Conservation (phyloP, 1,284 basidiomycete species). For the Rhodotorula sp. region DNA sequence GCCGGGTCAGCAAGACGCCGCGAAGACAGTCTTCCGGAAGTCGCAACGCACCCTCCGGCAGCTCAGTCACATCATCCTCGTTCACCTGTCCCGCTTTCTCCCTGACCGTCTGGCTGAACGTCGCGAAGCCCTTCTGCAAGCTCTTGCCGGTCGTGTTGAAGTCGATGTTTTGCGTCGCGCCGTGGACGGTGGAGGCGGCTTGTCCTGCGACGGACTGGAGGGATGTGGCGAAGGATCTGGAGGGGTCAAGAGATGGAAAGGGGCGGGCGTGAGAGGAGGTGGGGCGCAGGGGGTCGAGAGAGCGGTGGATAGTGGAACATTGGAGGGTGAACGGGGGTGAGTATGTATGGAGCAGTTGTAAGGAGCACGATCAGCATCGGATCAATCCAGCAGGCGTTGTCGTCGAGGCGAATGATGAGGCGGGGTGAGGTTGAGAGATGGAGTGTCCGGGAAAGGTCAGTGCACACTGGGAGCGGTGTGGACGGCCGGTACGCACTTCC, state of each 20-base stretch:
- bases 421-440: background rate
- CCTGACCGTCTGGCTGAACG: slow-evolving; percentile 47
- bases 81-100: slow-evolving; percentile 87
- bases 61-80: slow-evolving; percentile 90
- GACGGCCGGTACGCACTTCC: too few species aligned
- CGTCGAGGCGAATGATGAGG: too few species aligned
- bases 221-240: background rate
- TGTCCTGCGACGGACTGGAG: slow-evolving; percentile 28
- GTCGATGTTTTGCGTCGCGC: slow-evolving; percentile 36
- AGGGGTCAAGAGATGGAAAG: background rate
- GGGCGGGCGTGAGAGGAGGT: background rate
- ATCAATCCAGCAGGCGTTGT: too few species aligned
- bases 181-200: slow-evolving; percentile 25
- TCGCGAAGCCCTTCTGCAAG: slow-evolving; percentile 38
- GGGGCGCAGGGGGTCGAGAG: background rate
- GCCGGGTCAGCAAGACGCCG: background rate
- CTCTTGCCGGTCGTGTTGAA: slow-evolving; percentile 36
- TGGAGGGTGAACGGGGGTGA: background rate
- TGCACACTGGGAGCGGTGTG: background rate
- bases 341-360: background rate
- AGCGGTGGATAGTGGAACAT: background rate
- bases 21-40: background rate
- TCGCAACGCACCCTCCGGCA: slow-evolving; percentile 66
- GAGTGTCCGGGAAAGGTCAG: background rate
- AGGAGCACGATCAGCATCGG: background rate